phyloP scores from a whole-genome alignment of 345 rosid genomes.

The Populus euphratica region DNA sequence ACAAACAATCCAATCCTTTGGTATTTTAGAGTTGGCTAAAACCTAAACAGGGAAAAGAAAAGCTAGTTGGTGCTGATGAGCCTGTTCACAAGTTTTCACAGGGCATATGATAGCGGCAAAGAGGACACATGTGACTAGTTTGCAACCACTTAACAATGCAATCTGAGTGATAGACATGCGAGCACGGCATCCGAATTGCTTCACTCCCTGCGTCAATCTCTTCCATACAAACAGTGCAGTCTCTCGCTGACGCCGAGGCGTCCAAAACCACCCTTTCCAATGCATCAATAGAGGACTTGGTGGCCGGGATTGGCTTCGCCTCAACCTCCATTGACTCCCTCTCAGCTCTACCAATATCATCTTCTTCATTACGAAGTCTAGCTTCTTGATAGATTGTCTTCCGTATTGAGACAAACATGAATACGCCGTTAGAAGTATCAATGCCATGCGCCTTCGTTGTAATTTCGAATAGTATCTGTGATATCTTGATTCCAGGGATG shows the following conservation, averaged over 20 bases:
- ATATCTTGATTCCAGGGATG: too few species aligned
- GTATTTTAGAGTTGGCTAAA: too few species aligned
- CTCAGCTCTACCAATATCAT: not conserved
- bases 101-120: slow-evolving; percentile 12
- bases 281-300: slow-evolving; percentile 2
- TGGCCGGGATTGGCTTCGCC: not conserved
- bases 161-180: slow-evolving; percentile 7
- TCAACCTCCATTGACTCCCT: not conserved
- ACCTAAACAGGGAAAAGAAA: too few species aligned
- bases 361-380: not conserved
- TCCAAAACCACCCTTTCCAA: not conserved
- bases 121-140: slow-evolving; percentile 12
- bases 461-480: too few species aligned
- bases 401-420: too few species aligned
- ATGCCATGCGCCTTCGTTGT: too few species aligned
- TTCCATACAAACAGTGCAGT: slow-evolving; percentile 10
- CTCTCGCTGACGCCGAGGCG: not conserved
- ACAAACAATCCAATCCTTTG: too few species aligned
- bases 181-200: slow-evolving; percentile 12
- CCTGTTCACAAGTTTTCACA: not conserved
- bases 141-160: slow-evolving; percentile 12
- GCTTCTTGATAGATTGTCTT: too few species aligned
- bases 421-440: too few species aligned
- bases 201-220: not conserved
- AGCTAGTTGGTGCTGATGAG: too few species aligned